phyloP scores from a whole-genome alignment of 2,329 filamentous ascomycete genomes.

The Trichophyton benhamiae region DNA sequence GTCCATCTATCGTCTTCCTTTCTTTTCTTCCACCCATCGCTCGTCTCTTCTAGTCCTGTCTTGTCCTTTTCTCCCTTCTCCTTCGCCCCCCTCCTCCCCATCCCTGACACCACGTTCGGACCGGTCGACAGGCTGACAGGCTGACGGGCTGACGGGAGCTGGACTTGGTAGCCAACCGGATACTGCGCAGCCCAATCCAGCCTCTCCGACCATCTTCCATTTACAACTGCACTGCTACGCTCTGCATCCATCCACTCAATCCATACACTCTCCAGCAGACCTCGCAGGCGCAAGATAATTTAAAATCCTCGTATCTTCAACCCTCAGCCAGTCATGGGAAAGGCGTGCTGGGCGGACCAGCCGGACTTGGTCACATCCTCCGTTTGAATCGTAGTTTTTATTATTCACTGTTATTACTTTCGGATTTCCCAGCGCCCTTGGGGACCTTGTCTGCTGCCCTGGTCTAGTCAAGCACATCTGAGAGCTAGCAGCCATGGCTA shows the following conservation, averaged over 20 bases:
- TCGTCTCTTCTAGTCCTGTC: no score
- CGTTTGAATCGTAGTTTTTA: neutral
- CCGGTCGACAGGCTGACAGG: neutral
- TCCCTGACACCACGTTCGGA: slow-evolving; percentile 2
- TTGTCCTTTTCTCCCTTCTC: neutral
- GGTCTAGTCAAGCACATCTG: no score
- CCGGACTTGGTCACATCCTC: neutral
- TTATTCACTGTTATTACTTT: neutral
- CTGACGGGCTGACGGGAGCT: neutral
- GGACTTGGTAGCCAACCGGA: neutral
- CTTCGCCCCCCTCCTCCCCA: neutral
- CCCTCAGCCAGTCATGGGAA: neutral
- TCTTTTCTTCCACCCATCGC: neutral
- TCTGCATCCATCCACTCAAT: neutral
- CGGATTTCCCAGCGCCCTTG: neutral
- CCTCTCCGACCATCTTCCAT: neutral
- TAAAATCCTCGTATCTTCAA: neutral
- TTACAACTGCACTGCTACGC: neutral
- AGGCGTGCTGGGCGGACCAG: neutral
- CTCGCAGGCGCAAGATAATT: neutral
- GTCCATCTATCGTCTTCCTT: neutral
- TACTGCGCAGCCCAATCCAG: neutral
- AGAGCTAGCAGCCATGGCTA: no score
- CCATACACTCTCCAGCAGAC: neutral
- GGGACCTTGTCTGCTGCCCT: neutral